These are phyloP conservation scores for Fusarium tricinctum DNA, from an alignment of 2,329 filamentous ascomycete species.

Conservation along the genomic window DNA sequence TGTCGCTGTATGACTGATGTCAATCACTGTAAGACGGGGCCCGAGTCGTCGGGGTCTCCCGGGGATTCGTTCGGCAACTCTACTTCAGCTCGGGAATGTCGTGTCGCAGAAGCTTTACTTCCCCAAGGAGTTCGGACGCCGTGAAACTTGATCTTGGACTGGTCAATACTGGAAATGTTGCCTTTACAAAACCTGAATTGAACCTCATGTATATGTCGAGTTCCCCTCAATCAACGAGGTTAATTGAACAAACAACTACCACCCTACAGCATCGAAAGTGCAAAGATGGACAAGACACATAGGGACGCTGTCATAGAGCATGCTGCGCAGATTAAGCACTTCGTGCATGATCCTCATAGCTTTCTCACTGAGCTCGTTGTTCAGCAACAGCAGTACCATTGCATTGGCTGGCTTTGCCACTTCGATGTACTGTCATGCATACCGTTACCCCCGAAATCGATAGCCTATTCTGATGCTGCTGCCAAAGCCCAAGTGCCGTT, in stretches of 20 bases:
- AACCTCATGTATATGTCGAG: neutral
- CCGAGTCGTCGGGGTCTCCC: conserved; percentile 21
- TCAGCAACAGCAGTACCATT: conserved; percentile 39
- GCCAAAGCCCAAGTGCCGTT: conserved; percentile 18
- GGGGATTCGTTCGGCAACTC: conserved; percentile 13
- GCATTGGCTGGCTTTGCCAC: conserved; percentile 35
- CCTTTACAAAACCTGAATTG: conserved; percentile 14
- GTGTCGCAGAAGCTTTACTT: neutral
- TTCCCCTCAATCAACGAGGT: neutral
- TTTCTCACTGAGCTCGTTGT: conserved; percentile 36
- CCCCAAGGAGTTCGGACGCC: conserved; percentile 24
- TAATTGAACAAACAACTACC: conserved; percentile 1
- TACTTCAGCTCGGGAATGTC: conserved; percentile 3
- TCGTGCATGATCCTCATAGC: conserved; percentile 36
- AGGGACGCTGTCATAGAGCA: conserved; percentile 37
- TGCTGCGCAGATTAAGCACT: conserved; percentile 26
- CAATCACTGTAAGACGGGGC: conserved; percentile 19
- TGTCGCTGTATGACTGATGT: neutral
- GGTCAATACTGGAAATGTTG: neutral
- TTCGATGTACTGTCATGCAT: conserved; percentile 30
- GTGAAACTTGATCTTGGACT: neutral
- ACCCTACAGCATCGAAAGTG: neutral
- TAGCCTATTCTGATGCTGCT: conserved; percentile 26
- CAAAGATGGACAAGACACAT: conserved; percentile 31
- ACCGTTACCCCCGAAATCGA: conserved; percentile 1